Percentiles rank a stretch among this genome's conserved stretches.
phyloP scores from a whole-genome alignment of 768 basidiomycete species.

The Mycena filopes region DNA sequence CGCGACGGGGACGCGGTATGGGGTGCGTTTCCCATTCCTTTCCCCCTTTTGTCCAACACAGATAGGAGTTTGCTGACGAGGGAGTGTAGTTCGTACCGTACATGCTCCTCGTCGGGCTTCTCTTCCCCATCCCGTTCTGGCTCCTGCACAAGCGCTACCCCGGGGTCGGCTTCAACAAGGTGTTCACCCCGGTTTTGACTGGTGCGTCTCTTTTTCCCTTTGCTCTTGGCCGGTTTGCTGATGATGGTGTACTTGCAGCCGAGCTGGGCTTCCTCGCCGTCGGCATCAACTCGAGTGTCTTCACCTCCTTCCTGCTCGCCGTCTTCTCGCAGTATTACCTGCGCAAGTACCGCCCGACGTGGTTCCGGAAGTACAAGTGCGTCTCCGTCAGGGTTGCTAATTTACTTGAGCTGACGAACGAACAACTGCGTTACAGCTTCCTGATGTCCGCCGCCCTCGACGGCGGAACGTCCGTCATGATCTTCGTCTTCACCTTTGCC shows the following conservation, averaged over 20 bases:
- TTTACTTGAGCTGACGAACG: no score
- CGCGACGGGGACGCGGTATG: slow-evolving; percentile 55
- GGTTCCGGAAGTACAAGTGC: slow-evolving; percentile 50
- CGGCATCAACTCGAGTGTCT: slow-evolving; percentile 53
- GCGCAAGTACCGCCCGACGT: slow-evolving; percentile 46
- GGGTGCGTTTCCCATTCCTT: slow-evolving; percentile 31
- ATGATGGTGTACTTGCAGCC: slow-evolving; percentile 25
- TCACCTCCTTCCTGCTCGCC: slow-evolving; percentile 36
- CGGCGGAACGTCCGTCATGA: slow-evolving; percentile 29
- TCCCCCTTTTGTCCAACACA: no score
- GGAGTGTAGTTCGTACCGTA: slow-evolving; percentile 49
- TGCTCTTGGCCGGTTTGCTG: slow-evolving; percentile 7
- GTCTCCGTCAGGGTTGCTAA: background rate
- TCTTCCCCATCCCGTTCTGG: slow-evolving; percentile 64
- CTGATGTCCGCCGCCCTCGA: slow-evolving; percentile 32
- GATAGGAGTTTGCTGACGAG: no score
- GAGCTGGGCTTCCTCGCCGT: slow-evolving; percentile 42
- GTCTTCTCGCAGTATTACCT: slow-evolving; percentile 51
- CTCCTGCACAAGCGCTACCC: slow-evolving; percentile 58
- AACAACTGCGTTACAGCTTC: no score
- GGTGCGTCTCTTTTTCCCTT: slow-evolving; percentile 45
- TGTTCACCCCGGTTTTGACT: slow-evolving; percentile 51
- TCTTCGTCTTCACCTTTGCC: no score
- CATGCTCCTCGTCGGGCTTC: slow-evolving; percentile 57
- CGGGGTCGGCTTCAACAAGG: slow-evolving; percentile 55